Evolutionary conservation across 1,284 basidiomycete species (phyloP).

Genomic region (Salmacisia buchloeana): DNA sequence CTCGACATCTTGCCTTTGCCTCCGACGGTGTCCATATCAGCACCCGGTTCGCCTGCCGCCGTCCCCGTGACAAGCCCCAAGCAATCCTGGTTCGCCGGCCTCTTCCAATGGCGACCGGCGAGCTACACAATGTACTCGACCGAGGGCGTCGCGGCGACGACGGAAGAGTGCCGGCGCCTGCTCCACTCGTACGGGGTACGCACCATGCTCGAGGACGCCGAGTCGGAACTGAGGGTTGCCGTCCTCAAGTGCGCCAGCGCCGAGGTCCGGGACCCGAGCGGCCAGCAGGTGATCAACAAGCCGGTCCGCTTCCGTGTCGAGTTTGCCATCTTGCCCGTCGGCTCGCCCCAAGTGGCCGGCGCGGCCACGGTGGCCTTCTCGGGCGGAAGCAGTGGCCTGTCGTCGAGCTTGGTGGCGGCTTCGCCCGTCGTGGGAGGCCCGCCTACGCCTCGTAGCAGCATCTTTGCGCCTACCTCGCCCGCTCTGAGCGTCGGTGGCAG

Average conservation of each 20-base stretch:
- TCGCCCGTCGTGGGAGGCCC: conserved; percentile 16
- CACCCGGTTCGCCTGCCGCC: neutral
- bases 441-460: neutral
- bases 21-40: conserved; percentile 1
- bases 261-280: conserved; percentile 31
- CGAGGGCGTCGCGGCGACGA: conserved; percentile 61
- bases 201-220: conserved; percentile 61
- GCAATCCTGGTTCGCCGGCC: conserved; percentile 77
- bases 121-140: conserved; percentile 54
- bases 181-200: conserved; percentile 65
- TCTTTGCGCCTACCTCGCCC: neutral
- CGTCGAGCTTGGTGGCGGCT: neutral
- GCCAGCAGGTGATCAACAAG: conserved; percentile 26
- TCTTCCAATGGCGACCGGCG: conserved; percentile 78
- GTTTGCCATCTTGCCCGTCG: conserved; percentile 40
- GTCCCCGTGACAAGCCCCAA: too few relatives aligned
- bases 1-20: conserved; percentile 25
- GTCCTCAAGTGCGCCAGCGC: conserved; percentile 33
- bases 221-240: conserved; percentile 23
- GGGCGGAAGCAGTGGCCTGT: neutral
- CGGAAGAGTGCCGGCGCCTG: conserved; percentile 62
- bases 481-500: neutral
- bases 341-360: conserved; percentile 20
- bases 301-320: conserved; percentile 47
- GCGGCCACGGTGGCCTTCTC: neutral